Conservation (phyloP, 2,329 filamentous ascomycete species). For the Zymoseptoria crescenta region DNA sequence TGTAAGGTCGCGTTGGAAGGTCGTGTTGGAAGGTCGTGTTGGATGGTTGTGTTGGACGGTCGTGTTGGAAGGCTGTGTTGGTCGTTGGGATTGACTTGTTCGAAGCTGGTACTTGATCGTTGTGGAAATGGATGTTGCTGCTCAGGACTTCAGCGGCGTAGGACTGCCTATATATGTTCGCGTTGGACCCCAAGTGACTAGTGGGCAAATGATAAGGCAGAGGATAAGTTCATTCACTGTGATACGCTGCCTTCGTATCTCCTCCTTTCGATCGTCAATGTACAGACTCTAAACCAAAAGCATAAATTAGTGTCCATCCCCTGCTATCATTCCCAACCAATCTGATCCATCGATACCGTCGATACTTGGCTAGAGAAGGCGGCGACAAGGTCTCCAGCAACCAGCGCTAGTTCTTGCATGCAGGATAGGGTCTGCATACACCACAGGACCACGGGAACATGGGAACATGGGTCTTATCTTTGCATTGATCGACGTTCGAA, state of each 20-base stretch:
- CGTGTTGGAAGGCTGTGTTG: background rate
- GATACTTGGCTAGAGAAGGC: background rate
- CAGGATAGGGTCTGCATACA: background rate
- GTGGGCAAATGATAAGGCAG: background rate
- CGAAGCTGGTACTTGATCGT: background rate
- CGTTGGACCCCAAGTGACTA: background rate
- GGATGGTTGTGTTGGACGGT: background rate
- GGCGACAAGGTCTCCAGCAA: background rate
- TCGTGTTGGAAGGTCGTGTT: background rate
- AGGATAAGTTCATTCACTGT: background rate
- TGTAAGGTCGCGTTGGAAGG: background rate
- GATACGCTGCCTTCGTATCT: background rate
- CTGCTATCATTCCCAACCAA: background rate
- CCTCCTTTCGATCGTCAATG: background rate
- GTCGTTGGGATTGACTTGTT: background rate
- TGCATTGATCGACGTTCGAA: background rate
- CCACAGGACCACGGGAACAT: background rate
- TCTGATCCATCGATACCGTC: background rate
- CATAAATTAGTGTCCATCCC: background rate
- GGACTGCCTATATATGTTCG: background rate
- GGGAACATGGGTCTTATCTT: background rate
- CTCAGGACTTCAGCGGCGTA: background rate
- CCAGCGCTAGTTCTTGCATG: background rate
- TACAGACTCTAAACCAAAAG: background rate
- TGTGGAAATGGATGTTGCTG: background rate